phyloP scores from a whole-genome alignment of 768 basidiomycete species.

The Lentinula guzmanii region DNA sequence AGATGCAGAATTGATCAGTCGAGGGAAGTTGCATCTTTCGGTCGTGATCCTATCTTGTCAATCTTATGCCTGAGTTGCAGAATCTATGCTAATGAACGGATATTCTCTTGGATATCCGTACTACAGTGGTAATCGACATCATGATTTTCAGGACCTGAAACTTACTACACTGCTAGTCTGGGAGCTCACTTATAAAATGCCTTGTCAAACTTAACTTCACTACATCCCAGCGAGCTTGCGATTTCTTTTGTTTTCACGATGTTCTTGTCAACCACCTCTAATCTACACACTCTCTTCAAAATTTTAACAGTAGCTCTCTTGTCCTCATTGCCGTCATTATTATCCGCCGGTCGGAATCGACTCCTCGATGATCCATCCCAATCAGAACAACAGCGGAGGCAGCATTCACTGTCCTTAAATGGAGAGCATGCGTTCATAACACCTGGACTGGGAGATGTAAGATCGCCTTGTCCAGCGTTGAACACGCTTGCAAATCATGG shows the following conservation, averaged over 20 bases:
- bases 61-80: too few species aligned
- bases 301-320: neutral
- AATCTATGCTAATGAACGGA: neutral
- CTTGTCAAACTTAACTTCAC: too few species aligned
- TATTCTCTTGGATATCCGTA: too few species aligned
- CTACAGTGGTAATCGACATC: too few species aligned
- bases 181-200: neutral
- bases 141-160: too few species aligned
- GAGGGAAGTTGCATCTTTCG: neutral
- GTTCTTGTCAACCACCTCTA: neutral
- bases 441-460: neutral
- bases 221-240: neutral
- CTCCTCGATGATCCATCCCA: neutral
- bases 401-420: neutral
- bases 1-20: neutral
- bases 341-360: neutral
- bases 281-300: neutral
- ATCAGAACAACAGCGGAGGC: neutral
- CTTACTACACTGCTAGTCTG: too few species aligned
- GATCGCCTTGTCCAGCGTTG: constrained; percentile 4
- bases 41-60: too few species aligned
- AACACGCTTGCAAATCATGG: constrained; percentile 6
- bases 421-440: neutral
- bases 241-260: neutral
- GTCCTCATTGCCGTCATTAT: neutral